A percentile compares a stretch with the other conserved stretches of the same genome.
phyloP scores from a whole-genome alignment of 306 rosid species.

The Begonia fuchsioides region DNA sequence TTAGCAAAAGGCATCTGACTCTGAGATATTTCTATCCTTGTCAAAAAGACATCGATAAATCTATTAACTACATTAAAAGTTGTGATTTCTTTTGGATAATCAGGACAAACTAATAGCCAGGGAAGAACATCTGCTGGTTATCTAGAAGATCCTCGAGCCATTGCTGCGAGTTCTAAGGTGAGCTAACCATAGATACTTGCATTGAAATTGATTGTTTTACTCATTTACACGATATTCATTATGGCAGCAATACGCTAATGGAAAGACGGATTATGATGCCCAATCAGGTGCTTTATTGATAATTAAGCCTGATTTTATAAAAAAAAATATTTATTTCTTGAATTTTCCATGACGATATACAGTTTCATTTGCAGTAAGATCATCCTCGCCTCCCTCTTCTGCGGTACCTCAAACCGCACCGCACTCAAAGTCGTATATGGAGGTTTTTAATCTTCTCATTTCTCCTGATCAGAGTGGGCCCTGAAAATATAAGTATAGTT shows the following conservation, averaged over 20 bases:
- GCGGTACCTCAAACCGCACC: conserved; percentile 46
- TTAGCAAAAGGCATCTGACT: not conserved
- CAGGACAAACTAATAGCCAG: not conserved
- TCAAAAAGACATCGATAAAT: not conserved
- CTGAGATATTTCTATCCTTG: not conserved
- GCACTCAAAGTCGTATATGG: conserved; percentile 66
- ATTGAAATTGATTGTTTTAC: conserved; percentile 6
- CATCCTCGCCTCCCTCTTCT: conserved; percentile 54
- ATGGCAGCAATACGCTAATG: conserved; percentile 44
- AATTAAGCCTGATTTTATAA: no score
- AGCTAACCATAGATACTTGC: conserved; percentile 11
- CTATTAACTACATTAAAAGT: no score
- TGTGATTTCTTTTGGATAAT: not conserved
- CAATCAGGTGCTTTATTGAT: conserved; percentile 37
- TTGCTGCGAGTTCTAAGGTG: conserved; percentile 47
- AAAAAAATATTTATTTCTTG: no score
- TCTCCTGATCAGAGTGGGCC: conserved; percentile 1
- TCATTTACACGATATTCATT: no score
- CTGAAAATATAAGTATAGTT: not conserved
- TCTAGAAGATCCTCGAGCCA: conserved; percentile 35
- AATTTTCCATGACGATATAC: no score
- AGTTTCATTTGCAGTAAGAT: conserved; percentile 43
- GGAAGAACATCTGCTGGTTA: conserved; percentile 22
- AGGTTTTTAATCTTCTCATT: conserved; percentile 24
- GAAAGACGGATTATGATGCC: conserved; percentile 35